Evolutionary conservation across 164 flowering plant species (phyloP).

Genomic region (Dillenia turbinata): DNA sequence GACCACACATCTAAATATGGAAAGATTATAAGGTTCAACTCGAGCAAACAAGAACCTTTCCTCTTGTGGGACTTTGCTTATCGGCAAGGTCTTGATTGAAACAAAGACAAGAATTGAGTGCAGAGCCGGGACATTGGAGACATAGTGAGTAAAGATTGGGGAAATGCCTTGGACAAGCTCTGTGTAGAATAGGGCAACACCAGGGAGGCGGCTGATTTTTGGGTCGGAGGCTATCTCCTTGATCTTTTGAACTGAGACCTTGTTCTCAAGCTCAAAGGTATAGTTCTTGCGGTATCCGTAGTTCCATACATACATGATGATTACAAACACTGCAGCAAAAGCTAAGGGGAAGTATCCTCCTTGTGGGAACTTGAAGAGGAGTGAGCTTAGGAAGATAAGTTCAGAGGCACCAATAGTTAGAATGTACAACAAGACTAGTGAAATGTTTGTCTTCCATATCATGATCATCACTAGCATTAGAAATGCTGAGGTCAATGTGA

Average conservation of each 20-base stretch:
- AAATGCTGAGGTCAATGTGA: conserved; percentile 17
- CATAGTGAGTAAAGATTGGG: conserved; percentile 4
- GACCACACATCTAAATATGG: conserved; percentile 12
- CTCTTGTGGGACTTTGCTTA: conserved; percentile 2
- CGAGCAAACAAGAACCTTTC: conserved; percentile 8
- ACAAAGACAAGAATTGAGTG: conserved; percentile 10
- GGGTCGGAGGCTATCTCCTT: conserved; percentile 1
- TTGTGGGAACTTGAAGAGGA: background rate
- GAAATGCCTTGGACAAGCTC: conserved; percentile 9
- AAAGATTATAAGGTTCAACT: conserved; percentile 5
- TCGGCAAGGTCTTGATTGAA: conserved; percentile 6
- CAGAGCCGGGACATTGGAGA: conserved; percentile 6
- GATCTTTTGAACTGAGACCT: conserved; percentile 5
- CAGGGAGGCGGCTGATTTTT: conserved; percentile 3
- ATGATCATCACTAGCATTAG: conserved; percentile 20
- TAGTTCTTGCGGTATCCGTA: conserved; percentile 8
- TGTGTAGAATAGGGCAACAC: conserved; percentile 6
- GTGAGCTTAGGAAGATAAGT: background rate
- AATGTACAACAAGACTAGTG: too few relatives aligned
- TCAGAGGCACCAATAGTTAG: background rate
- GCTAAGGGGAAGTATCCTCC: conserved; percentile 4
- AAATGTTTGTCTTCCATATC: conserved; percentile 8
- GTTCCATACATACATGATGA: conserved; percentile 6
- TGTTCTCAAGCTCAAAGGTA: conserved; percentile 3
- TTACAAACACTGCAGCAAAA: background rate